Conservation (phyloP, 306 rosid genomes). For the Castanea mollissima region DNA sequence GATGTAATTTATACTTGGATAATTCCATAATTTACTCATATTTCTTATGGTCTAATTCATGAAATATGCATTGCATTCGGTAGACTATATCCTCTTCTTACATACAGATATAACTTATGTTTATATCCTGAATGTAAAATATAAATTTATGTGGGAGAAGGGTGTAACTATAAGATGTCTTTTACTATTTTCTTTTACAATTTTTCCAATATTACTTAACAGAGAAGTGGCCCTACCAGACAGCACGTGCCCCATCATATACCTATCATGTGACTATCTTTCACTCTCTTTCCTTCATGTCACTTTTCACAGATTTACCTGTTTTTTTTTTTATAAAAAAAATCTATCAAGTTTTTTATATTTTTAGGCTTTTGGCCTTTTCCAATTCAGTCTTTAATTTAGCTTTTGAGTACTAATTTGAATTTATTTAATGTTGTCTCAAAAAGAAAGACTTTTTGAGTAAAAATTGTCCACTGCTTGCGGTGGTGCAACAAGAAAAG, state of each 20-base stretch:
- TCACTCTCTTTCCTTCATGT: constrained; percentile 22
- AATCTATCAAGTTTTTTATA: too few relatives aligned
- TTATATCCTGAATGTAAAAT: too few relatives aligned
- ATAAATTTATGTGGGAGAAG: accelerated
- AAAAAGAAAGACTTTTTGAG: neutral
- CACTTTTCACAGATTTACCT: constrained; percentile 2
- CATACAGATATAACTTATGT: too few relatives aligned
- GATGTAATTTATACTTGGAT: too few relatives aligned
- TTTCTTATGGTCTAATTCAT: too few relatives aligned
- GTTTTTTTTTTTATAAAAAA: too few relatives aligned
- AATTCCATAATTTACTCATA: too few relatives aligned
- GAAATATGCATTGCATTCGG: too few relatives aligned
- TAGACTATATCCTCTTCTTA: too few relatives aligned
- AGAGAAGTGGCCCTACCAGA: constrained; percentile 17
- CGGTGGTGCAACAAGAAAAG: neutral
- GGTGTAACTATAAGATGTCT: accelerated
- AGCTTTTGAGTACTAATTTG: neutral
- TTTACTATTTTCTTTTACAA: too few relatives aligned
- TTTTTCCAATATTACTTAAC: neutral
- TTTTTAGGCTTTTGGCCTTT: neutral
- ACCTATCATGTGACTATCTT: constrained; percentile 46
- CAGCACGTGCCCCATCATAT: constrained; percentile 51
- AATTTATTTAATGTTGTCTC: neutral
- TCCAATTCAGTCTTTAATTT: neutral
- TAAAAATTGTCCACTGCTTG: neutral